Base-by-base conservation (phyloP, 805 yeast genomes). In the Torulaspora quercuum region DNA sequence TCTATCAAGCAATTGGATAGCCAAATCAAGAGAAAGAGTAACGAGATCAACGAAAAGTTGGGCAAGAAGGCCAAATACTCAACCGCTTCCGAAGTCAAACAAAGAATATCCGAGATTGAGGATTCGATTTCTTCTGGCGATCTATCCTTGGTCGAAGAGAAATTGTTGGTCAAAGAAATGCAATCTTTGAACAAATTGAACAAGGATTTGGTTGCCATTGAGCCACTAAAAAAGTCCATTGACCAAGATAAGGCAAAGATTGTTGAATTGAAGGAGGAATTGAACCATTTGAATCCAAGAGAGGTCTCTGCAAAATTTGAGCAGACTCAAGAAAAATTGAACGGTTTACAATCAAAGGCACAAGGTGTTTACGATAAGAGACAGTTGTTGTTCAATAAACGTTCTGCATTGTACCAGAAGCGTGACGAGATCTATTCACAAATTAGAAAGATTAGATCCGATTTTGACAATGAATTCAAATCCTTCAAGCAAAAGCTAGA, bases 121-220 rank as follows among this genome's bases (percentile, higher is more conserved):
- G 73, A 72, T 27, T 69, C 73, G 49, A 80, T 92, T 44, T 85
- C 83, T 38, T 65, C 82, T 33, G 97, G 97, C 46, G 65, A 72
- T 29, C 71, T 92, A 59, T 76, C 85, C 52, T 77, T 92, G 56
- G 97, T 88, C 36, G 95, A 90, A 46, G 99, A 92, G 73, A 82
- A 86, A 69, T 74, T 79, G 57, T 65, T 72, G 48, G 78, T 92
- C 49, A 84, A 84, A 67, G 97, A 90, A 67, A 83, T 87, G 72
- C 74, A 87, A 35, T 64, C 80, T 29, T 75, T 92, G 62, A 80
- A 90, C 65, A 87, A 85, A 67, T 67, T 83, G 58, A 78, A 80
- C 57, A 82, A 82, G 63, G 89, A 82, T 61, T 84, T 86, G 59
- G 76, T 77, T 33, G 70, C 75, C 31, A 70, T 89, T 50, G 88